Evolutionary conservation across 306 rosid species (phyloP).

Genomic region (Lathyrus sativus): DNA sequence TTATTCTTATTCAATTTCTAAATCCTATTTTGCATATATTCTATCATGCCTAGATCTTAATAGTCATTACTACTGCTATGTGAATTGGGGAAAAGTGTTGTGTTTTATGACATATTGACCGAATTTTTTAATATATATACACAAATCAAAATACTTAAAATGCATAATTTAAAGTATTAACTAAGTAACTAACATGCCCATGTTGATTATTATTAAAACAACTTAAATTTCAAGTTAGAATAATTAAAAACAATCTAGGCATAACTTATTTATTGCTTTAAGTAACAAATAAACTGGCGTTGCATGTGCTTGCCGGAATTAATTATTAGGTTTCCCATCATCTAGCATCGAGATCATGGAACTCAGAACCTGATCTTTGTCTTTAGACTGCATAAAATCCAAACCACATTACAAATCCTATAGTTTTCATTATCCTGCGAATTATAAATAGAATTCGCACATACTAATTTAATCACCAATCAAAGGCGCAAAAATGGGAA

Average conservation of each 20-base stretch:
- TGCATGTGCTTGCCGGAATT: constrained; percentile 44
- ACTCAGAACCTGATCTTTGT: constrained; percentile 44
- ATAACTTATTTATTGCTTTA: constrained; percentile 28
- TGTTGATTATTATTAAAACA: not conserved
- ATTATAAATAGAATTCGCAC: not conserved
- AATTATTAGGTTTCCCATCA: constrained; percentile 39
- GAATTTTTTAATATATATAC: no score
- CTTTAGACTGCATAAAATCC: constrained; percentile 48
- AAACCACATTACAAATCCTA: constrained; percentile 43
- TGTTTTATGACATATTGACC: no score
- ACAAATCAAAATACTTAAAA: no score
- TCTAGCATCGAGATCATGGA: constrained; percentile 41
- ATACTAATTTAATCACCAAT: constrained; percentile 10
- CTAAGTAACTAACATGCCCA: not conserved
- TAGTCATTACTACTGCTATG: no score
- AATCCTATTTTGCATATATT: no score
- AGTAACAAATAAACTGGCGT: constrained; percentile 29
- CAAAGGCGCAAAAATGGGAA: constrained; percentile 22
- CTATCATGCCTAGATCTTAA: no score
- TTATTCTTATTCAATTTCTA: no score
- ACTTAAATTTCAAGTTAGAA: constrained; percentile 15
- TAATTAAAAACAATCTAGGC: not conserved
- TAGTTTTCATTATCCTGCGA: constrained; percentile 3
- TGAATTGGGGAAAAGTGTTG: no score
- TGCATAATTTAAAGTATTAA: no score